Conservation (phyloP, 805 yeast species). For the Ogataea philodendri region DNA sequence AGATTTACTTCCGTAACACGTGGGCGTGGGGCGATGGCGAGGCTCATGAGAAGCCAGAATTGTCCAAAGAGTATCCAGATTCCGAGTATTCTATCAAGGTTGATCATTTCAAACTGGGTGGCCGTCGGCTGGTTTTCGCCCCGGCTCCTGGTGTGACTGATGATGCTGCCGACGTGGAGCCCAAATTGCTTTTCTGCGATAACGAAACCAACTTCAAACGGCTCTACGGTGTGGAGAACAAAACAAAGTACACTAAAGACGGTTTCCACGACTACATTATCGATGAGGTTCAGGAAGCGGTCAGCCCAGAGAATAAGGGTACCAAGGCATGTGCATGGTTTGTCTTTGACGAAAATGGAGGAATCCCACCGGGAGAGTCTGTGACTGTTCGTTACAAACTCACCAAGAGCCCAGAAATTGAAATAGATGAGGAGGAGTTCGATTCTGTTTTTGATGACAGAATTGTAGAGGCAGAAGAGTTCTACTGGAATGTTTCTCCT, state of each 20-base stretch:
- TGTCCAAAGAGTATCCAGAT: conserved; percentile 39
- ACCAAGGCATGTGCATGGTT: conserved; percentile 87
- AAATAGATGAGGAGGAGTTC: conserved; percentile 68
- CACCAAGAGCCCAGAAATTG: conserved; percentile 32
- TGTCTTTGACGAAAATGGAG: conserved; percentile 70
- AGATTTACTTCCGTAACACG: conserved; percentile 78
- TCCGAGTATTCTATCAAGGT: conserved; percentile 52
- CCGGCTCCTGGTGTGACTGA: conserved; percentile 78
- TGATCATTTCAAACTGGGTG: conserved; percentile 69
- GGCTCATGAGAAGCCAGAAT: conserved; percentile 46
- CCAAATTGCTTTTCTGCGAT: conserved; percentile 78
- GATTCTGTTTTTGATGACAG: conserved; percentile 68
- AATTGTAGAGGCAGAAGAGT: conserved; percentile 87
- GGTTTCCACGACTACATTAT: conserved; percentile 86
- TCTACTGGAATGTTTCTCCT: conserved; percentile 86
- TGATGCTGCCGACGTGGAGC: conserved; percentile 64
- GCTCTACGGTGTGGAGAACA: conserved; percentile 63
- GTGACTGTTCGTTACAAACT: conserved; percentile 81
- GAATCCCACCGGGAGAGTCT: conserved; percentile 82
- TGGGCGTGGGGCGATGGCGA: conserved; percentile 84
- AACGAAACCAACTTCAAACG: conserved; percentile 77
- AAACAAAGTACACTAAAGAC: conserved; percentile 68
- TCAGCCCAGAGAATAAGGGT: conserved; percentile 70
- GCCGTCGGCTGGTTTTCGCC: conserved; percentile 64
- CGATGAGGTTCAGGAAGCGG: conserved; percentile 53